These are phyloP conservation scores for Aphanomyces stellatus DNA, from an alignment of 352 stramenopile genomes.

Conservation along the genomic window DNA sequence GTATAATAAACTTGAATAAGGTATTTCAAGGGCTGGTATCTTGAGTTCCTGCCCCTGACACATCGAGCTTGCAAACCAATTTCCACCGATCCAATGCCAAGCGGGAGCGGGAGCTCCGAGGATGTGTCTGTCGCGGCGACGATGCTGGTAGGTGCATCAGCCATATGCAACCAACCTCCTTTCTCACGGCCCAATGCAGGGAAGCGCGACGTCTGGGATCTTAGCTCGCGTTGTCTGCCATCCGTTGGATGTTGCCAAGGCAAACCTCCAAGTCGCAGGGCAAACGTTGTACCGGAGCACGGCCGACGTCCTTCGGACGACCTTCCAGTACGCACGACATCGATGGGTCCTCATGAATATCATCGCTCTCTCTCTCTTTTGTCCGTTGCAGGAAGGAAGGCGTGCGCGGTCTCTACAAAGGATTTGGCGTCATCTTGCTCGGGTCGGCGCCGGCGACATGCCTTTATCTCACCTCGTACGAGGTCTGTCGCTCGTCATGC, in stretches of 20 bases:
- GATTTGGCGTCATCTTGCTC: slow-evolving; percentile 91
- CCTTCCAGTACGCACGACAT: slow-evolving; percentile 39
- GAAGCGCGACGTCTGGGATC: slow-evolving; percentile 75
- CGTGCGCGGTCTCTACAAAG: slow-evolving; percentile 88
- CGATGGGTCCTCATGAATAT: not conserved
- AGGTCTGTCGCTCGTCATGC: slow-evolving; percentile 36
- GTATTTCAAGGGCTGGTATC: too few relatives aligned
- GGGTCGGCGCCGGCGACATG: slow-evolving; percentile 93
- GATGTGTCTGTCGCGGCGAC: slow-evolving; percentile 13
- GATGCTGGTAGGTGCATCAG: slow-evolving; percentile 10
- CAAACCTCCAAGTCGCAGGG: slow-evolving; percentile 50
- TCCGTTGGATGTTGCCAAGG: slow-evolving; percentile 89
- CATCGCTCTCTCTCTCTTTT: not conserved
- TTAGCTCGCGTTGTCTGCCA: slow-evolving; percentile 84
- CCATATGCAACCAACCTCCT: not conserved
- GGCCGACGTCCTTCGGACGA: slow-evolving; percentile 36
- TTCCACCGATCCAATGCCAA: not conserved
- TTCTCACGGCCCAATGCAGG: slow-evolving; percentile 27
- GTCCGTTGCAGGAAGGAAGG: slow-evolving; percentile 25
- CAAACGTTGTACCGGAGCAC: slow-evolving; percentile 28
- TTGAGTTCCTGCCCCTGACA: too few relatives aligned
- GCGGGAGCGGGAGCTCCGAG: not conserved
- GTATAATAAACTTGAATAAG: too few relatives aligned
- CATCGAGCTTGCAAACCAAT: too few relatives aligned
- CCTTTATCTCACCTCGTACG: slow-evolving; percentile 96